Evolutionary conservation across 2,329 filamentous ascomycete genomes (phyloP), one percentile per base, ranked within the genome.

Genomic region (Didymella pomorum): DNA sequence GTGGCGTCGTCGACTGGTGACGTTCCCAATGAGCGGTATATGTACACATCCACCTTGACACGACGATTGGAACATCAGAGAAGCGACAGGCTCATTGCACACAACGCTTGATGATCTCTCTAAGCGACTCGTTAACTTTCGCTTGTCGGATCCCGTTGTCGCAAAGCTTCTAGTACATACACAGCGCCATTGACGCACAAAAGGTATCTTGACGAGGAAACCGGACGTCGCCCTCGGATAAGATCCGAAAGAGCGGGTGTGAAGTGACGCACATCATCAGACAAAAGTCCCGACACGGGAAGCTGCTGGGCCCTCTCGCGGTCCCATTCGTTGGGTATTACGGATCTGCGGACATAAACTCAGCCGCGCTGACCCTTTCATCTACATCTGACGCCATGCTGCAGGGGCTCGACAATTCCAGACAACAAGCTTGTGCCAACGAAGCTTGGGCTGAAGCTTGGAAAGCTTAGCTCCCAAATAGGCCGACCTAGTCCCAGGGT

Each of bases 391-490:
- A 52, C 49, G 39, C 28, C 11, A 52, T 45, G 10, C 8, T 37
- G 49, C 41, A 52, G 18, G 21, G 9, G 10, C 4, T 21, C 23
- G 16, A 6, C 9, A 20, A n/a, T 18, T 11, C 41, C 28, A 44
- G 28, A 21, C 3, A 2, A 23, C 41, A 52, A 52, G 49, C 29
- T 28, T 37, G 28, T 44, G 28, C n/a, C 29, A 31, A 31, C 21
- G 16, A 45, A 45, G 49, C 49, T 52, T 52, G 26, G 39, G 7
- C 14, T 4, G 14, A 37, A 37, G 49, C 49, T 52, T 45, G 41
- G 11, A 12, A 26, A 35, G 28, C 49, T 52, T 52, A 45, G 49
- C 3, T 37, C 8, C 23, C 9, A n/a, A 14, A 20, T 20, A 10
- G 10, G 49, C 14, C 1, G 21, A 14, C 28, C 16, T n/a, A 41